Conservation (phyloP, 2,329 filamentous ascomycete species). For the Curvularia lunata region DNA sequence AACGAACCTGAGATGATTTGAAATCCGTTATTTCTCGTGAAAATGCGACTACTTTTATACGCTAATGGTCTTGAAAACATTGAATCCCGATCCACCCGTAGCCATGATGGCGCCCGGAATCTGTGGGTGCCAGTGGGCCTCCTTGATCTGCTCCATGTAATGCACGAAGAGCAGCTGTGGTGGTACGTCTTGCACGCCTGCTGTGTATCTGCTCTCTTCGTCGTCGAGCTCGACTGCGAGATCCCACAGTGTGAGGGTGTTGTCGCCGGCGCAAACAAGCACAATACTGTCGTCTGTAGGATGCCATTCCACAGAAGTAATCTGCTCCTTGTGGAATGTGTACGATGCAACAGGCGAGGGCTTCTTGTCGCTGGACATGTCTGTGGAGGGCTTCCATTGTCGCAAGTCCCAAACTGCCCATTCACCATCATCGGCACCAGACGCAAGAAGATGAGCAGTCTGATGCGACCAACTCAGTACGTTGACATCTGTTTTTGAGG, state of each 20-base stretch:
- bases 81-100: constrained; percentile 85
- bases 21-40: background rate
- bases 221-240: constrained; percentile 95
- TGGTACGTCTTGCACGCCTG: constrained; percentile 86
- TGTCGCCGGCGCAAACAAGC: constrained; percentile 88
- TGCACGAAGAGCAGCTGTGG: constrained; percentile 96
- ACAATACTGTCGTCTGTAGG: constrained; percentile 96
- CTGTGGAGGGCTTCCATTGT: constrained; percentile 79
- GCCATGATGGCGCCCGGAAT: constrained; percentile 89
- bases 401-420: constrained; percentile 97
- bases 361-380: constrained; percentile 54
- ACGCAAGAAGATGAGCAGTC: constrained; percentile 87
- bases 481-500: constrained; percentile 87
- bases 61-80: constrained; percentile 53
- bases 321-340: constrained; percentile 93
- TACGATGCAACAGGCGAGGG: constrained; percentile 90
- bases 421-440: constrained; percentile 88
- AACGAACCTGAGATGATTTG: background rate
- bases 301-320: constrained; percentile 97
- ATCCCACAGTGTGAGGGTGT: constrained; percentile 96
- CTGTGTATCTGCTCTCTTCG: constrained; percentile 91
- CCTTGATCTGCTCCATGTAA: constrained; percentile 93
- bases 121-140: constrained; percentile 96
- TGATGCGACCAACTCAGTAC: constrained; percentile 94
- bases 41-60: constrained; percentile 33